Conservation (phyloP, 1,284 basidiomycete species). For the Tilletia horrida region DNA sequence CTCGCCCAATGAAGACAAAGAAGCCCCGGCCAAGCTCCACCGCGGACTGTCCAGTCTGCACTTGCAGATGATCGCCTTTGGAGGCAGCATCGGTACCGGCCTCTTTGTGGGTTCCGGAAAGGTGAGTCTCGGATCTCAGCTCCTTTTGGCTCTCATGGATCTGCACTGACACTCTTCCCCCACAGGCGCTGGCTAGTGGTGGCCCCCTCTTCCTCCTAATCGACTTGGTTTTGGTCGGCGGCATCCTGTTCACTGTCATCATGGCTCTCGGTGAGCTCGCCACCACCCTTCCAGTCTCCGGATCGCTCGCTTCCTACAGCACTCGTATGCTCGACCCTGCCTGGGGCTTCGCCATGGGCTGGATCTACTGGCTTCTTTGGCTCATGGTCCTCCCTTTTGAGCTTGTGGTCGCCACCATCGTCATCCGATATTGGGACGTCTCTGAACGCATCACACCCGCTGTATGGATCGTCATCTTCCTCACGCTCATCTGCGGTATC, state of each 20-base stretch:
- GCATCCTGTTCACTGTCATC: constrained; percentile 55
- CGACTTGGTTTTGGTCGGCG: constrained; percentile 47
- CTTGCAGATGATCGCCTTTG: constrained; percentile 59
- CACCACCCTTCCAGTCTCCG: constrained; percentile 39
- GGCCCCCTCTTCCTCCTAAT: constrained; percentile 57
- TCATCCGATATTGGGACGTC: constrained; percentile 48
- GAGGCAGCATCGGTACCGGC: constrained; percentile 61
- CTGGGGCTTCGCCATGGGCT: constrained; percentile 15
- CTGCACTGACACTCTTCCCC: not conserved
- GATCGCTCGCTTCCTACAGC: constrained; percentile 45
- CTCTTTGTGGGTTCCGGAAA: constrained; percentile 58
- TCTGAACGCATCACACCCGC: constrained; percentile 33
- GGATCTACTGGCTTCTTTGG: constrained; percentile 34
- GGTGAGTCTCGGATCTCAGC: constrained; percentile 35
- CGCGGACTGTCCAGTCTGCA: not conserved
- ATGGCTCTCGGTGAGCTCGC: constrained; percentile 52
- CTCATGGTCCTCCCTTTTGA: constrained; percentile 48
- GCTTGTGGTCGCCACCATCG: constrained; percentile 47
- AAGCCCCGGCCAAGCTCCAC: not conserved
- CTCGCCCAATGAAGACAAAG: not conserved
- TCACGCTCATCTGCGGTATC: constrained; percentile 41
- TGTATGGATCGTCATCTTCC: constrained; percentile 46
- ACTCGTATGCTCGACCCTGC: constrained; percentile 33
- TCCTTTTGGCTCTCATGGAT: constrained; percentile 49
- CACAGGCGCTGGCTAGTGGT: constrained; percentile 29